Evolutionary conservation across 2,329 filamentous ascomycete species (phyloP).

Genomic region (Exophiala phaeomuriformis): DNA sequence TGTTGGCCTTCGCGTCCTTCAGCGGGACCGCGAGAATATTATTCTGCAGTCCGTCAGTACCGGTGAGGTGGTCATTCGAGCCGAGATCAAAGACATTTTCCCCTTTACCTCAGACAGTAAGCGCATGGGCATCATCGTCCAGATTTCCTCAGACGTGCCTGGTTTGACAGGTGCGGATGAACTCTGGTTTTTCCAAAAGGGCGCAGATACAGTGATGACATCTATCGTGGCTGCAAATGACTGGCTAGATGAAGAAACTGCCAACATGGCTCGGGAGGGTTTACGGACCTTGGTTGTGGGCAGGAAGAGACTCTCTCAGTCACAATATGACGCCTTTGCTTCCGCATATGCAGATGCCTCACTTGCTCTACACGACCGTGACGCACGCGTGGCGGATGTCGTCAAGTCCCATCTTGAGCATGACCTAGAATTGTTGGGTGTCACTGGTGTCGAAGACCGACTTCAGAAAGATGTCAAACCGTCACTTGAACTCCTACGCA

Average conservation of each 20-base stretch:
- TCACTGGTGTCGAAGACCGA: conserved; percentile 96
- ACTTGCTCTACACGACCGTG: conserved; percentile 69
- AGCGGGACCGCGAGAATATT: conserved; percentile 83
- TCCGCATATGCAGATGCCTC: conserved; percentile 69
- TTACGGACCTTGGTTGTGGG: conserved; percentile 89
- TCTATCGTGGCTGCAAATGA: conserved; percentile 91
- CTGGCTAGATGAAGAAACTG: conserved; percentile 97
- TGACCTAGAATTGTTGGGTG: conserved; percentile 86
- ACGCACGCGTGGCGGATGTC: conserved; percentile 71
- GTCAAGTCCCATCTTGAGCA: conserved; percentile 75
- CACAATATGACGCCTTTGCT: conserved; percentile 77
- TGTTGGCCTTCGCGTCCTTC: conserved; percentile 74
- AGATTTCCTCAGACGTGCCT: conserved; percentile 57
- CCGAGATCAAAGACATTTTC: conserved; percentile 86
- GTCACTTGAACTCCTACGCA: conserved; percentile 85
- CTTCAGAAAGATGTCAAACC: conserved; percentile 93
- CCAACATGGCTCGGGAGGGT: conserved; percentile 98
- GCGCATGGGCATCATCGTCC: conserved; percentile 93
- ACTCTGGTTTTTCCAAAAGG: conserved; percentile 98
- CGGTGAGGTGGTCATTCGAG: conserved; percentile 68
- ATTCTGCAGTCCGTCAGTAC: conserved; percentile 69
- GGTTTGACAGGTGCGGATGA: conserved; percentile 53
- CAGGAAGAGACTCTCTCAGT: conserved; percentile 70
- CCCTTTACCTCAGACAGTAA: conserved; percentile 98
- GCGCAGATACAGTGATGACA: conserved; percentile 97